Evolutionary conservation across 2,329 filamentous ascomycete species (phyloP), one percentile per base, ranked within the genome.

Genomic region (Monilinia polystroma): DNA sequence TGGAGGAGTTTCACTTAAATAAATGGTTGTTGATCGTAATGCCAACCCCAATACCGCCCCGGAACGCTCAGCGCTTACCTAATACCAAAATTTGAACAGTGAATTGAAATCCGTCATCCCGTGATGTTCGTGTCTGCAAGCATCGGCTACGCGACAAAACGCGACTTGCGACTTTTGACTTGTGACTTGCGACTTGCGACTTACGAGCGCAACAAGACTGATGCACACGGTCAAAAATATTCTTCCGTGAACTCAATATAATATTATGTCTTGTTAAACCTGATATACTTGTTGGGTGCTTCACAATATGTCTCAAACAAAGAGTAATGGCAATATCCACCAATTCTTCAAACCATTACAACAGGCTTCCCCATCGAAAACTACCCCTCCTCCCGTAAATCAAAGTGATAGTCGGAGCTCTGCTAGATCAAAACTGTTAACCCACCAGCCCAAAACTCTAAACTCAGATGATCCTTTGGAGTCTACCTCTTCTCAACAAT

Each of bases 61-160:
- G 23, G 5, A 16, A 26, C 41, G 8, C 11, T 18, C 45, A 2
- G 23, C 35, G 47, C 59, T 53, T 53, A 54, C 49, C 49, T 63
- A 63, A 63, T 43, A 43, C 35, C 32, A 5, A 63, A 63, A 53
- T 3, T 29, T 29, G 29, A 51, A 49, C 47, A 49, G 18, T 51
- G 49, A 51, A 52, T 52, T 12, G n/a, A 38, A 49, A 35, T 18
- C 35, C 29, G 57, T 23, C 20, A 60, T 60, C 58, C 58, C 58
- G 58, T 60, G 58, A 60, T 60, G n/a, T 51, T 51, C 58, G 58
- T 51, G 58, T 60, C 58, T 60, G 32, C 58, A 51, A 60, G 58
- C 58, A 60, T 60, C 38, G 7, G 18, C 51, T 26, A 60, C 58
- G 58, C 58, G 58, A 51, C 58, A 26, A 43, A 32, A 60, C 58